Base-by-base conservation (phyloP, 352 stramenopile genomes). In the Thraustotheca clavata region DNA sequence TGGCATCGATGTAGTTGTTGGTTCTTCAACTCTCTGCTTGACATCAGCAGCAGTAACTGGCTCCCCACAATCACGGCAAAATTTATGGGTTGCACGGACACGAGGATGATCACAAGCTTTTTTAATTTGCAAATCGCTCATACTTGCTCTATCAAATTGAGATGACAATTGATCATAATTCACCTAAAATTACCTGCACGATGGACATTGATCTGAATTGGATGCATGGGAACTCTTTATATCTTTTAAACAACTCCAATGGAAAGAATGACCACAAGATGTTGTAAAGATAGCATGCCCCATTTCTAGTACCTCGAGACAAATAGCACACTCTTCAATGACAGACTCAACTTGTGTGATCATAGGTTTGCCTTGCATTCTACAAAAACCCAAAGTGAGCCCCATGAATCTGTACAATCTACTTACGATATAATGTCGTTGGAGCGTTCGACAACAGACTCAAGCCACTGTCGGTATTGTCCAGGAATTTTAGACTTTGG, bases 141-240 rank as follows among this genome's bases (percentile, higher is more conserved):
- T 88, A 11, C 67, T 80, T 1, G 80, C 61, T 18, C 48, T 60
- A 59, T 11, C 27, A 41, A 22, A 12, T 34, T 41, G 18, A 55
- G 26, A 2, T 34, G 12, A 41, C 7, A 22, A 4, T 38, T 35
- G 14, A 16, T 38, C 6, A 26, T 7, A 20, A 48, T 24, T 9
- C 24, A n/a, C n/a, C n/a, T n/a, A n/a, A 26, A 31, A 7, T 27
- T 48, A 60, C 35, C 84, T 80, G 60, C 84, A 93, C 32, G 84
- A 91, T 18, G 84, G 84, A 29, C 84, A 93, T 46, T 91, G 88
- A 68, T 93, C 84, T 40, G 84, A 89, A 47, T 93, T 93, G 39
- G 79, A 87, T 31, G 76, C 77, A 50, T 88, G 80, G 24, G 82
- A 91, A 18, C 71, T 74, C 67, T 91, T 81, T 40, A 91, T 93